Evolutionary conservation across 257 asterid species (phyloP).

Genomic region (Penstemon davidsonii): DNA sequence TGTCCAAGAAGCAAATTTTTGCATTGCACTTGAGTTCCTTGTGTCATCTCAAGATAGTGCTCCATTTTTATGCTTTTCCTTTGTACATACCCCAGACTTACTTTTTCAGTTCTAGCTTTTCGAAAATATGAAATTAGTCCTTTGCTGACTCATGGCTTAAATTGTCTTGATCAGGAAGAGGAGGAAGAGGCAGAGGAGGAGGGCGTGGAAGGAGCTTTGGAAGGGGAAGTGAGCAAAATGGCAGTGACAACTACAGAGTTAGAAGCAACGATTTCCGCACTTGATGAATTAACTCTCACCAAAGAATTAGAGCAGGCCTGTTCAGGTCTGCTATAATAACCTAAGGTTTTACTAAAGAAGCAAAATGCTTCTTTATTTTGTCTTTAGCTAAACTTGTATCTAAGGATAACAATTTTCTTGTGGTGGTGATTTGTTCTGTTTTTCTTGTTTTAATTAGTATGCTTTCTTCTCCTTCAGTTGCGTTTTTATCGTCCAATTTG

Average conservation of each 20-base stretch:
- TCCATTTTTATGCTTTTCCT: not conserved
- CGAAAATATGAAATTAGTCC: not conserved
- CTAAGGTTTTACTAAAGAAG: not conserved
- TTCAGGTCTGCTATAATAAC: too few species aligned
- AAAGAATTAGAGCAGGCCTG: not conserved
- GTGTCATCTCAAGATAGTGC: not conserved
- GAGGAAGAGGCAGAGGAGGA: constrained; percentile 52
- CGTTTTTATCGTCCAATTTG: not conserved
- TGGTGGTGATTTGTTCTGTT: not conserved
- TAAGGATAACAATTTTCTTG: not conserved
- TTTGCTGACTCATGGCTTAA: not conserved
- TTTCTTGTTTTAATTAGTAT: not conserved
- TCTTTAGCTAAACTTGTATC: not conserved
- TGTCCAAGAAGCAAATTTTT: not conserved
- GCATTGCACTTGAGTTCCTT: not conserved
- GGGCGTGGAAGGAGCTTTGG: constrained; percentile 38
- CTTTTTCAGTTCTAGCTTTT: not conserved
- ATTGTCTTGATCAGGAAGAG: constrained; percentile 33
- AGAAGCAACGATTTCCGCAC: constrained; percentile 33
- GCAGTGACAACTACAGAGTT: constrained; percentile 17
- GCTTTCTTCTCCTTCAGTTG: not conserved
- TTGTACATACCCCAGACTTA: not conserved
- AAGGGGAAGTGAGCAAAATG: constrained; percentile 35
- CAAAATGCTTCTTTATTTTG: not conserved
- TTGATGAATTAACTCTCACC: not conserved